Conservation (phyloP, 108 stramenopile genomes). For the Conticribra weissflogii region DNA sequence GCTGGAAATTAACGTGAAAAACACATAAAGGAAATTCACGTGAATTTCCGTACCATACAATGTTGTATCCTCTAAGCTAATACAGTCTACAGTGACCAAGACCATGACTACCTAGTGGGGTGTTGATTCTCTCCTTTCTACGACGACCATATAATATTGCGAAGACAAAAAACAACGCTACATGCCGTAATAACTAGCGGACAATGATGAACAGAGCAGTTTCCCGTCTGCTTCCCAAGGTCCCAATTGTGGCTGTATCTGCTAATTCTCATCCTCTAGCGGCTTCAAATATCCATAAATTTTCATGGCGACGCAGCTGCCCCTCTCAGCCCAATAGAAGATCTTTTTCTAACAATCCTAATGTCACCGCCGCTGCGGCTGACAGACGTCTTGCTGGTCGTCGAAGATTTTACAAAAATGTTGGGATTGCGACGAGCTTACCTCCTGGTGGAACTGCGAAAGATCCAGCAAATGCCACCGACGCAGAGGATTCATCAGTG, state of each 20-base stretch:
- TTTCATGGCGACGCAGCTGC: too few species aligned
- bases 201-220: slow-evolving; percentile 13
- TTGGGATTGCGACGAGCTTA: slow-evolving; percentile 50
- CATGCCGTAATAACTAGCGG: too few species aligned
- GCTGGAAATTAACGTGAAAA: too few species aligned
- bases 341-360: slow-evolving; percentile 12
- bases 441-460: slow-evolving; percentile 53
- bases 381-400: slow-evolving; percentile 54
- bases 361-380: slow-evolving; percentile 47
- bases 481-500: slow-evolving; percentile 20
- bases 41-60: not conserved
- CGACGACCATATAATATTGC: too few species aligned
- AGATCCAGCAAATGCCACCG: slow-evolving; percentile 8
- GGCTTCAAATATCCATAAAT: too few species aligned
- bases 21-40: not conserved
- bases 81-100: too few species aligned
- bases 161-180: too few species aligned
- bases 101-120: too few species aligned
- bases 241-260: not conserved
- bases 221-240: not conserved
- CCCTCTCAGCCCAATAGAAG: too few species aligned
- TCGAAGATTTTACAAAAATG: slow-evolving; percentile 78
- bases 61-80: not conserved
- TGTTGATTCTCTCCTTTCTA: too few species aligned
- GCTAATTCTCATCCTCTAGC: too few species aligned